Evolutionary conservation across 129 eudicot genomes (phyloP).

Genomic region (Chrysanthemum makinoi): DNA sequence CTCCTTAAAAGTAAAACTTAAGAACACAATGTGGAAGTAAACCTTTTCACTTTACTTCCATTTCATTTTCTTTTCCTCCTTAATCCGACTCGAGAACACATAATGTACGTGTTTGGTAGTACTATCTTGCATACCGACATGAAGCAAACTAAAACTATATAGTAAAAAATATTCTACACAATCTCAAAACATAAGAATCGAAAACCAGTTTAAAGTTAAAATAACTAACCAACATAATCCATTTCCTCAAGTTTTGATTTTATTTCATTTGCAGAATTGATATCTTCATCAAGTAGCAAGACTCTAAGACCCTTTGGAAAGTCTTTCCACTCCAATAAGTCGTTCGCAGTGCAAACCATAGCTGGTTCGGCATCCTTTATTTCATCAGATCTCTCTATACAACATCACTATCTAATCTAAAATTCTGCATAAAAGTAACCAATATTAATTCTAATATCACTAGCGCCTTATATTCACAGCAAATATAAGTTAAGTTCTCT

Average conservation of each 20-base stretch:
- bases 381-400: constrained; percentile 29
- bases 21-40: too few relatives aligned
- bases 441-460: constrained; percentile 11
- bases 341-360: constrained; percentile 80
- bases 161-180: constrained; percentile 4
- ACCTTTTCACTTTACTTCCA: too few relatives aligned
- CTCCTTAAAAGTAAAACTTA: too few relatives aligned
- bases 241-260: constrained; percentile 69
- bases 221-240: constrained; percentile 70
- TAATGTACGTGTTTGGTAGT: background rate
- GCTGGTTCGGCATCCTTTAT: constrained; percentile 64
- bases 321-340: constrained; percentile 70
- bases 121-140: background rate
- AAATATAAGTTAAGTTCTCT: background rate
- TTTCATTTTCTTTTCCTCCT: too few relatives aligned
- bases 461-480: background rate
- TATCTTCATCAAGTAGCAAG: constrained; percentile 65
- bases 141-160: constrained; percentile 10
- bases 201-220: constrained; percentile 17
- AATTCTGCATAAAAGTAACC: constrained; percentile 34
- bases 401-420: constrained; percentile 13
- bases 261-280: constrained; percentile 53
- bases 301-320: constrained; percentile 89
- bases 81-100: too few relatives aligned
- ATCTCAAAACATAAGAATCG: background rate